Conservation (phyloP, 1,284 basidiomycete genomes). For the Fomes fomentarius region DNA sequence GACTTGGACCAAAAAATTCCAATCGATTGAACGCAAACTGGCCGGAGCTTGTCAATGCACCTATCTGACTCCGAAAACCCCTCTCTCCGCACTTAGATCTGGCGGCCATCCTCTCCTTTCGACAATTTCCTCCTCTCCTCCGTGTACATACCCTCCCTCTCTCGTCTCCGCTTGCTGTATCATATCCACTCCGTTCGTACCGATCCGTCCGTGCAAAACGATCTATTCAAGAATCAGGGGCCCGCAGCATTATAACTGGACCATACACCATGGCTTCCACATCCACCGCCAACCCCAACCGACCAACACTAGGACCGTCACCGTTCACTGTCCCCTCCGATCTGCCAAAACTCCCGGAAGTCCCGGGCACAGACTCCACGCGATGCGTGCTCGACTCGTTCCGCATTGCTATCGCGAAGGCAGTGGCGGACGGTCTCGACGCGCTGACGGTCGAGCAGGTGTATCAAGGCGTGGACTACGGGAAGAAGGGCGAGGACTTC, state of each 20-base stretch:
- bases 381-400: slow-evolving; percentile 83
- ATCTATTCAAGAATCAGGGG: neutral
- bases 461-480: slow-evolving; percentile 86
- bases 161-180: slow-evolving; percentile 5
- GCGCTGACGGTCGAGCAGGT: slow-evolving; percentile 73
- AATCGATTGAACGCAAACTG: slow-evolving; percentile 20
- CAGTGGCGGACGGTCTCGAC: slow-evolving; percentile 72
- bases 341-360: slow-evolving; percentile 46
- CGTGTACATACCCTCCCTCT: slow-evolving; percentile 19
- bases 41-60: slow-evolving; percentile 7
- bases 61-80: slow-evolving; percentile 10
- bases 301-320: slow-evolving; percentile 19
- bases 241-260: neutral
- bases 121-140: slow-evolving; percentile 17
- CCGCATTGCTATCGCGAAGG: slow-evolving; percentile 81
- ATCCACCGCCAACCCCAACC: slow-evolving; percentile 20
- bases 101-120: slow-evolving; percentile 16
- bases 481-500: slow-evolving; percentile 93
- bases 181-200: neutral
- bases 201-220: neutral
- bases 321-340: slow-evolving; percentile 30
- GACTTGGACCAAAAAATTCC: slow-evolving; percentile 24
- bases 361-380: slow-evolving; percentile 73
- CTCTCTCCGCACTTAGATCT: neutral
- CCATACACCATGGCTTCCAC: slow-evolving; percentile 18